Evolutionary conservation across 352 stramenopile genomes (phyloP), one percentile per base, ranked within the genome.

Genomic region (Nothophytophthora sp.): DNA sequence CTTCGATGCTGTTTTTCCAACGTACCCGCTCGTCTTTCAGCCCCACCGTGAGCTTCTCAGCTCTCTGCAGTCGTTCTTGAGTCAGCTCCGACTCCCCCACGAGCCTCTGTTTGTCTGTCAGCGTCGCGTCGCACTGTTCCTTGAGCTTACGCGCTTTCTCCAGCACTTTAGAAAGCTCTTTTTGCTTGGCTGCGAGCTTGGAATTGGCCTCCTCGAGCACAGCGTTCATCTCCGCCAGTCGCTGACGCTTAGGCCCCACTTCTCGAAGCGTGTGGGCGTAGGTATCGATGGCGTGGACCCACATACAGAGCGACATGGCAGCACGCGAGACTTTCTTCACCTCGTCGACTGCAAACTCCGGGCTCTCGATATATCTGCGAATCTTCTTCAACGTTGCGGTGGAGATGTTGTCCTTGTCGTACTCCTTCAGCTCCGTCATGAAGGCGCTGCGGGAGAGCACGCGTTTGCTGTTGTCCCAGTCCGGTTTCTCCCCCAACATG

Each of bases 301-400:
- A 96, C 83, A 94, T 95, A 23, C 86, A 95, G 22, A 96, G 49
- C n/a, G 79, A 90, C 73, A 87, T 87, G 2, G 85, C 85, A 0
- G 86, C 86, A 15, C 67, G 62, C 5, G 80, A 94, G 5, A 92
- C 82, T 44, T 95, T 92, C 53, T 80, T 89, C 2, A 94, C 81
- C 57, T 91, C 82, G 15, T 93, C 81, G 10, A 93, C 72, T 1
- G 78, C 73, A 49, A 95, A 93, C 16, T 93, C 85, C 1, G 83
- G 81, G 38, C 81, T 88, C 1, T 93, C 76, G 23, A 95, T 90
- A 30, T 95, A 95, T 65, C 83, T 88, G 4, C 77, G 81, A 10
- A 95, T 67, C 23, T 57, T 73, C 38, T 90, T 93, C n/a, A 92
- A 65, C n/a, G 74, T 76, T 5, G 47, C 37, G 1, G 60, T 38